A percentile compares a stretch with the other conserved stretches of the same genome.
Conservation (phyloP, 2,329 filamentous ascomycete species). For the Talaromyces sp. region DNA sequence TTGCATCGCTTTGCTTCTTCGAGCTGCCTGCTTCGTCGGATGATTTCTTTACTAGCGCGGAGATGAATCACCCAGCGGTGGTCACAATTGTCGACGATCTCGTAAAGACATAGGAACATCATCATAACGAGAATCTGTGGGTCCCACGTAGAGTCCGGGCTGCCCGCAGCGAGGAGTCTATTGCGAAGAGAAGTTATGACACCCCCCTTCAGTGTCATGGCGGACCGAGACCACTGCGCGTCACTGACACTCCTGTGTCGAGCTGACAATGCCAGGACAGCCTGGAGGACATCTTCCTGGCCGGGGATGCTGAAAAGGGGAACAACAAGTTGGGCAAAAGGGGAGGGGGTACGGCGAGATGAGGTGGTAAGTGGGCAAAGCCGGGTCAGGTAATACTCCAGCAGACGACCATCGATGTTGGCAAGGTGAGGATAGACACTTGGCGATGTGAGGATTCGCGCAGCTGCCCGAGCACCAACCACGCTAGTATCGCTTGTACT, state of each 20-base stretch:
- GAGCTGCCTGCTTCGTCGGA: slow-evolving; percentile 38
- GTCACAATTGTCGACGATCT: slow-evolving; percentile 46
- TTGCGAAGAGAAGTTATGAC: slow-evolving; percentile 37
- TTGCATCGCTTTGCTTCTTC: not conserved
- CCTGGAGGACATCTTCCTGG: slow-evolving; percentile 37
- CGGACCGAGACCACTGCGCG: slow-evolving; percentile 30
- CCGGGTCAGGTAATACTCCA: slow-evolving; percentile 42
- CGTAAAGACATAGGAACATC: slow-evolving; percentile 48
- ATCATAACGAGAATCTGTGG: slow-evolving; percentile 42
- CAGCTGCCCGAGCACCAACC: slow-evolving; percentile 25
- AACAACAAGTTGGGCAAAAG: slow-evolving; percentile 40
- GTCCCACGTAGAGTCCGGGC: slow-evolving; percentile 27
- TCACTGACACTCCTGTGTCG: slow-evolving; percentile 37
- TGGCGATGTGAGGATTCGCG: slow-evolving; percentile 28
- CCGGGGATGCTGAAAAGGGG: slow-evolving; percentile 37
- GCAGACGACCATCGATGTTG: slow-evolving; percentile 28
- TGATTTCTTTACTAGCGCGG: slow-evolving; percentile 47
- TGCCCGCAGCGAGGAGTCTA: slow-evolving; percentile 30
- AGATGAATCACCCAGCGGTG: slow-evolving; percentile 49
- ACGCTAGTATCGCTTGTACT: slow-evolving; percentile 14
- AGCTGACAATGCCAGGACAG: slow-evolving; percentile 40
- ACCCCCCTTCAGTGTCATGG: slow-evolving; percentile 37
- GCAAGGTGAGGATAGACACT: not conserved
- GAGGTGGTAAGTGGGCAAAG: slow-evolving; percentile 41
- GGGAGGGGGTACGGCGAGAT: slow-evolving; percentile 34